Base-by-base conservation (phyloP, 148 eudicot genomes). In the Rhododendron molle region DNA sequence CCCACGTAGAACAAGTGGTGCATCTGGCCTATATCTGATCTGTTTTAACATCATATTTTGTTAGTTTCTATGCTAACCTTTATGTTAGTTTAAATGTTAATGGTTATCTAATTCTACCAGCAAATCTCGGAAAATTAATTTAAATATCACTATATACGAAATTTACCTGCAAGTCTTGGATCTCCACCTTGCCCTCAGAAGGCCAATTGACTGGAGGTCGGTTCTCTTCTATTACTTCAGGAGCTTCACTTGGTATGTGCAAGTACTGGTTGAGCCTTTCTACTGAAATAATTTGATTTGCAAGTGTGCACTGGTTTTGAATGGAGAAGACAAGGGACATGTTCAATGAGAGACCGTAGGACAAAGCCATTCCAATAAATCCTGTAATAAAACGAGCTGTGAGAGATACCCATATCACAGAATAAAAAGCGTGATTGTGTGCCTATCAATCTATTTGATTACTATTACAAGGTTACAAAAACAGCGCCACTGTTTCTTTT, bases 351-450 rank as follows among this genome's bases (percentile, higher is more conserved):
- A 96, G 97, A 81, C 99, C 99, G 77, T 96, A 96, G 69, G 99
- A 96, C 83, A 96, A 83, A 46, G 98, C 97, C 98, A 96, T 95
- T 81, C 99, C 99, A 50, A 96, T 92, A 83, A 95, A 95, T 84
- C 99, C 99, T 96, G 95, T 90, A 89, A 81, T 32, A 28, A 43
- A 23, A 34, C 15, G 5, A 78, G 73, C 30, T 6, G 28, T 36
- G 49, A 82, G 40, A 60, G 56, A 81, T 43, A 26, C 62, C 44
- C 28, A 54, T 47, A 56, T 32, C 20, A 71, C 38, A 71, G 0
- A 32, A 73, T n/a, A 30, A 58, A 40, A 23, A 78, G 13, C 16
- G 0, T 44, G 81, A 44, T 46, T 38, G 6, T 11, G 14, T 10
- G n/a, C 46, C 32, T 46, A n/a, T 50, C 47, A 81, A 58, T 58